Percentiles rank a stretch among this genome's conserved stretches.
These are phyloP conservation scores for Hanseniaspora meyeri DNA, from an alignment of 805 yeast species.

Conservation along the genomic window DNA sequence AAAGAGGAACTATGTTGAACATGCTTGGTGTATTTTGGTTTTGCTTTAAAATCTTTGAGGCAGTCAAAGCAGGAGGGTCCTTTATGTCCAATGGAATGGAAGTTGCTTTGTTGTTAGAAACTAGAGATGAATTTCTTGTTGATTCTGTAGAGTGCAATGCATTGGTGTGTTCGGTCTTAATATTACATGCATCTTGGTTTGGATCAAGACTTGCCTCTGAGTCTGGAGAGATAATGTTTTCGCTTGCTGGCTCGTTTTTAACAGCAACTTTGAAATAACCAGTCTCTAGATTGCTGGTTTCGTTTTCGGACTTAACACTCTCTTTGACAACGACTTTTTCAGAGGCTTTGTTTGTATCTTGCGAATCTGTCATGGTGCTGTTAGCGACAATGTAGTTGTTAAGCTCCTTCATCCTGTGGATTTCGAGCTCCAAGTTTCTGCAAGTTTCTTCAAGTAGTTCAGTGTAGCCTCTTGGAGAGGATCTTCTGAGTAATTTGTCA, in stretches of 20 bases:
- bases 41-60: constrained; percentile 49
- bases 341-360: not conserved
- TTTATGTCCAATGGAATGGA: constrained; percentile 45
- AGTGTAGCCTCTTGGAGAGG: constrained; percentile 86
- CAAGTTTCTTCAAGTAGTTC: constrained; percentile 80
- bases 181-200: not conserved
- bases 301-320: not conserved
- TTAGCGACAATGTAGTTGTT: constrained; percentile 3
- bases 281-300: constrained; percentile 4
- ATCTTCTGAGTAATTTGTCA: constrained; percentile 71
- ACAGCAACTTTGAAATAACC: constrained; percentile 11
- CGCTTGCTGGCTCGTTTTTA: constrained; percentile 3
- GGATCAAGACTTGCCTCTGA: constrained; percentile 19
- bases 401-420: constrained; percentile 40
- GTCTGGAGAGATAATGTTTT: constrained; percentile 18
- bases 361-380: not conserved
- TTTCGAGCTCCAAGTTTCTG: constrained; percentile 75
- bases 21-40: constrained; percentile 40
- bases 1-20: constrained; percentile 35
- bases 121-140: constrained; percentile 17
- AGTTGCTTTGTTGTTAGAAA: constrained; percentile 18
- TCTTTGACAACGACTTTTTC: not conserved
- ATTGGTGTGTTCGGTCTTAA: not conserved
- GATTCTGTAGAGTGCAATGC: not conserved
- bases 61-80: constrained; percentile 69